A percentile compares a stretch with the other conserved stretches of the same genome.
Conservation (phyloP, 2,329 filamentous ascomycete genomes). For the Diaporthe sp. region DNA sequence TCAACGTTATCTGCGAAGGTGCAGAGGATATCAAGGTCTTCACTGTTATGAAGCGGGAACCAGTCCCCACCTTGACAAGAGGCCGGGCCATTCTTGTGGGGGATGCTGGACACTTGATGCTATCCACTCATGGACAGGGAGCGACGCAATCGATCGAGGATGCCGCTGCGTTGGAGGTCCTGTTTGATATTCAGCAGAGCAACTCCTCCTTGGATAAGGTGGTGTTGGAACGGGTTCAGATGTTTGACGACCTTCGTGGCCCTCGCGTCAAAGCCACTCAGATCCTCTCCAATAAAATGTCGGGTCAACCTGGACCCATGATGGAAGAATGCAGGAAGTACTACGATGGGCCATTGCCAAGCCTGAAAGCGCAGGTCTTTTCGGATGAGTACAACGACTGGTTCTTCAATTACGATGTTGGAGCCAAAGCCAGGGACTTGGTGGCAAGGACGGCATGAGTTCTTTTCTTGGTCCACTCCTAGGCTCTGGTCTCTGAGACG, state of each 20-base stretch:
- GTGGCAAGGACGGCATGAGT: background rate
- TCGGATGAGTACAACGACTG: constrained; percentile 22
- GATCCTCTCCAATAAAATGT: constrained; percentile 16
- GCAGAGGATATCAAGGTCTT: constrained; percentile 17
- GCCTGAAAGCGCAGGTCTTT: constrained; percentile 8
- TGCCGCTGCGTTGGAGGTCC: constrained; percentile 12
- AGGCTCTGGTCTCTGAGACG: too few species aligned
- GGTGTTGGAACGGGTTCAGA: constrained; percentile 15
- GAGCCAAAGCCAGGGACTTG: background rate
- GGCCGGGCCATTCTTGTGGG: constrained; percentile 1
- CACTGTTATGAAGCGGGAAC: constrained; percentile 9
- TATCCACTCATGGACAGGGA: constrained; percentile 20
- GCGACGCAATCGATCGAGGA: constrained; percentile 12
- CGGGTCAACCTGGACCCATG: constrained; percentile 12
- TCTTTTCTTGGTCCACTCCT: too few species aligned
- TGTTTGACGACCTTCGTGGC: constrained; percentile 20
- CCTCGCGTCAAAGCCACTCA: constrained; percentile 17
- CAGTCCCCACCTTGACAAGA: constrained; percentile 14
- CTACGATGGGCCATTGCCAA: constrained; percentile 13
- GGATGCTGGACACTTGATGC: constrained; percentile 15
- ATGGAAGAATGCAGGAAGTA: constrained; percentile 19
- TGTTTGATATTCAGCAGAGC: background rate
- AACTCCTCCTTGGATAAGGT: background rate
- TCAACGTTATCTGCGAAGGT: constrained; percentile 18
- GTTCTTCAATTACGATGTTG: constrained; percentile 15